Evolutionary conservation across 2,329 filamentous ascomycete species (phyloP).

Genomic region (Botrytis fabae): DNA sequence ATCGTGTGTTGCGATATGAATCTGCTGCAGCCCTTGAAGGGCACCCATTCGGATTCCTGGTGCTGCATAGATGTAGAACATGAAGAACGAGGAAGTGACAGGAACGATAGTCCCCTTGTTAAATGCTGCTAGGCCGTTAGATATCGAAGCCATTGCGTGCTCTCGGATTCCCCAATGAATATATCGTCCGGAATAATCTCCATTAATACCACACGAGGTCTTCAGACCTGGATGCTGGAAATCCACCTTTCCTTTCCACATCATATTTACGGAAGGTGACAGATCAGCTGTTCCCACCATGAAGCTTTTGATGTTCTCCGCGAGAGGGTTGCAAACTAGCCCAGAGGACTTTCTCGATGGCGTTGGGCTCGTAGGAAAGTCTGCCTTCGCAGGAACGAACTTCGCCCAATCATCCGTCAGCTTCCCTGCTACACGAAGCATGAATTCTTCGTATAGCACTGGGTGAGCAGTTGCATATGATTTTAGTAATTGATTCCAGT

Average conservation of each 20-base stretch:
- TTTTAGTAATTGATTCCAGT: constrained; percentile 49
- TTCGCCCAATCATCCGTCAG: constrained; percentile 51
- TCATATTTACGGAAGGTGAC: constrained; percentile 56
- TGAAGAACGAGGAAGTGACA: constrained; percentile 61
- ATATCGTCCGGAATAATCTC: constrained; percentile 55
- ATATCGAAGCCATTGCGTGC: constrained; percentile 60
- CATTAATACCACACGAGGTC: constrained; percentile 52
- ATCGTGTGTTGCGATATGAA: too few species aligned
- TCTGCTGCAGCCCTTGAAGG: too few species aligned
- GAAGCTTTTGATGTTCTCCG: constrained; percentile 48
- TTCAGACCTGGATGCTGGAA: constrained; percentile 48
- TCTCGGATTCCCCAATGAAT: constrained; percentile 62
- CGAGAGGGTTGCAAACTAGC: constrained; percentile 52
- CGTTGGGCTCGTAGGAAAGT: constrained; percentile 49
- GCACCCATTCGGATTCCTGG: too few species aligned
- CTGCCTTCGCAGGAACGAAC: constrained; percentile 46
- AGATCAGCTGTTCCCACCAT: constrained; percentile 57
- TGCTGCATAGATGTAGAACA: constrained; percentile 57
- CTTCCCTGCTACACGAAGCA: constrained; percentile 49
- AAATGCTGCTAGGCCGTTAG: constrained; percentile 61
- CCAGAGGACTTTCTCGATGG: constrained; percentile 53
- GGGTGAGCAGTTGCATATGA: constrained; percentile 49
- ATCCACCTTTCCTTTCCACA: constrained; percentile 53
- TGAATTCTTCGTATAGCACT: constrained; percentile 52
- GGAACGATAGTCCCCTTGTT: constrained; percentile 56